phyloP scores from a whole-genome alignment of 169 alveolate species.

The Cryptosporidium canis region DNA sequence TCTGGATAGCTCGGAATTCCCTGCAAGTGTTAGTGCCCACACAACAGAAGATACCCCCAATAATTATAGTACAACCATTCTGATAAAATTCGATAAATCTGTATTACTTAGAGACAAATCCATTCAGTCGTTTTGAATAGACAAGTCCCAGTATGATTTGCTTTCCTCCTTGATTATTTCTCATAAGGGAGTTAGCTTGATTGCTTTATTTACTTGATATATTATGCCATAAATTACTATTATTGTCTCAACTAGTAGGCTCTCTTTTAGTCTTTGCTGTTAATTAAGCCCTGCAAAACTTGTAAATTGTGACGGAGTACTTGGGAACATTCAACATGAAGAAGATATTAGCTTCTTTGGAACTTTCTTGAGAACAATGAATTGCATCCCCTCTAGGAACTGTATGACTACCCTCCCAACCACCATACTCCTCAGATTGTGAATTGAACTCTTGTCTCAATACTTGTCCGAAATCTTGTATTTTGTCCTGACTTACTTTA shows the following conservation, averaged over 20 bases:
- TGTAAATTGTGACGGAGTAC: conserved; percentile 72
- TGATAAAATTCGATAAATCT: conserved; percentile 76
- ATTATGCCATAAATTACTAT: not conserved
- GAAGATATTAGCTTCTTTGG: not conserved
- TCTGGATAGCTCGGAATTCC: conserved; percentile 83
- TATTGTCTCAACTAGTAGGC: not conserved
- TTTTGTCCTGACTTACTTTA: not conserved
- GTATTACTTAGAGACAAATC: conserved; percentile 55
- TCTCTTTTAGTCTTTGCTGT: not conserved
- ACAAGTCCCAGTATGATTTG: not conserved
- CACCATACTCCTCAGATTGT: conserved; percentile 73
- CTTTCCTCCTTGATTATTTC: not conserved
- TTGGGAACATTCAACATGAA: conserved; percentile 71
- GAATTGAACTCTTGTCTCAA: conserved; percentile 67
- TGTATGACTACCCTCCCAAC: conserved; percentile 75
- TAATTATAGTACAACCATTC: conserved; percentile 78
- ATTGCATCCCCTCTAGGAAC: not conserved
- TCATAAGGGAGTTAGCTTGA: not conserved
- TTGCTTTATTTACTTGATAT: not conserved
- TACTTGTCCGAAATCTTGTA: not conserved
- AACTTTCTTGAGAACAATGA: not conserved
- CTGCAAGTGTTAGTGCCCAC: conserved; percentile 86
- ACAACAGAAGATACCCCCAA: conserved; percentile 79
- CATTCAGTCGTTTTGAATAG: conserved; percentile 24
- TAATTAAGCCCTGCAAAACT: not conserved